Conservation (phyloP, 495 filamentous ascomycete genomes). For the Physcia stellaris region DNA sequence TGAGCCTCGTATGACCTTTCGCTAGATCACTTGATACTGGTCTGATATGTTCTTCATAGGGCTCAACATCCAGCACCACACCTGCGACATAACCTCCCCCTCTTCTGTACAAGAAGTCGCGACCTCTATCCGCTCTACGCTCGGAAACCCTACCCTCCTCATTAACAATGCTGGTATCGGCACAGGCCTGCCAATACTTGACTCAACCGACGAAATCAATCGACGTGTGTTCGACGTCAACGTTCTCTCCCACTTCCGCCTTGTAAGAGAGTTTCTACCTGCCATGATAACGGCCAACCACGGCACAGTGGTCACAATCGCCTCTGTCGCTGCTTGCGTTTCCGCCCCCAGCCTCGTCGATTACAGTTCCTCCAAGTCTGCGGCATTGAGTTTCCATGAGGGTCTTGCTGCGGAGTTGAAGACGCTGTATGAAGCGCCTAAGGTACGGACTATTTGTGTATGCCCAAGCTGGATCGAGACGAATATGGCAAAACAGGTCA, state of each 20-base stretch:
- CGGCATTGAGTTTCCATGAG: constrained; percentile 54
- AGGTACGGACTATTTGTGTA: constrained; percentile 51
- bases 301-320: constrained; percentile 63
- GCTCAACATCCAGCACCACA: constrained; percentile 43
- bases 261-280: constrained; percentile 52
- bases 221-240: constrained; percentile 61
- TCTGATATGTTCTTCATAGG: constrained; percentile 9
- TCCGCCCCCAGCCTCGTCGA: constrained; percentile 52
- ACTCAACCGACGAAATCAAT: constrained; percentile 38
- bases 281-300: constrained; percentile 48
- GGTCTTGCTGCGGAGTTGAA: constrained; percentile 49
- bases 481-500: constrained; percentile 42
- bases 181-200: constrained; percentile 46
- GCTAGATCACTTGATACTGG: not conserved
- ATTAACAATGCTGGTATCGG: constrained; percentile 66
- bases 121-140: constrained; percentile 31
- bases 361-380: constrained; percentile 56
- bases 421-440: constrained; percentile 46
- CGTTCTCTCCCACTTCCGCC: constrained; percentile 52
- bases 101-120: constrained; percentile 33
- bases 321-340: constrained; percentile 46
- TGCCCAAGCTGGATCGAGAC: constrained; percentile 53
- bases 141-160: constrained; percentile 54
- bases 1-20: constrained; percentile 28
- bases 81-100: constrained; percentile 49